Evolutionary conservation across 805 yeast genomes (phyloP), one percentile per base, ranked within the genome.

Genomic region (Monosporozyma siamensis): DNA sequence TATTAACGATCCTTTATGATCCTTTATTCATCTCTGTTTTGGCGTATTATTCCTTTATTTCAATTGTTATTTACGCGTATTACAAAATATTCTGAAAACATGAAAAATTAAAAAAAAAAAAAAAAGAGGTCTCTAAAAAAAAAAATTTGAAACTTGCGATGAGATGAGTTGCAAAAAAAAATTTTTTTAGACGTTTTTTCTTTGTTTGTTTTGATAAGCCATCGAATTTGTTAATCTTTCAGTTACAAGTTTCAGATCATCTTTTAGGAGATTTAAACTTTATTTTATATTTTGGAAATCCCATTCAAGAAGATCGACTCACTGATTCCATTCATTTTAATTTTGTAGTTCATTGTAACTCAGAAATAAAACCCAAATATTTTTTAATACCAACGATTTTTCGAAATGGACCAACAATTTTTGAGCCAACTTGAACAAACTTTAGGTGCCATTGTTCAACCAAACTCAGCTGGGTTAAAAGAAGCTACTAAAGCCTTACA

Each of bases 401-500:
- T 35, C 26, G 21, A 24, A 30, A 82, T 82, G 90, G 90, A 82
- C 67, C 73, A 73, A 53, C 80, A 80, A 56, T 84, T 75, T 61
- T 68, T 82, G 52, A 61, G 77, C 48, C 74, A 79, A 38, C 72
- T 89, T 62, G 95, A 85, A 67, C 82, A 75, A 55, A 82, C 95
- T 44, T 75, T 92, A 62, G 72, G 72, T 55, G 82, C 80, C 60
- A 82, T 86, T 39, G 74, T 84, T 54, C 78, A 80, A 47, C 95
- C 97, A n/a, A 84, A 82, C 59, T 78, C 85, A 34, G 74, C 74
- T 46, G 80, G 80, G 45, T 81, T 90, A 63, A 89, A 88, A 62
- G 79, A 74, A 48, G 97, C 97, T 32, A 78, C 95, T 2, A 70
- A 72, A 39, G 72, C 77, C 51, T 74, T 92, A 58, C 77, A 81